These are phyloP conservation scores for Zygosaccharomyces rouxii DNA, from an alignment of 805 yeast species.

Conservation along the genomic window DNA sequence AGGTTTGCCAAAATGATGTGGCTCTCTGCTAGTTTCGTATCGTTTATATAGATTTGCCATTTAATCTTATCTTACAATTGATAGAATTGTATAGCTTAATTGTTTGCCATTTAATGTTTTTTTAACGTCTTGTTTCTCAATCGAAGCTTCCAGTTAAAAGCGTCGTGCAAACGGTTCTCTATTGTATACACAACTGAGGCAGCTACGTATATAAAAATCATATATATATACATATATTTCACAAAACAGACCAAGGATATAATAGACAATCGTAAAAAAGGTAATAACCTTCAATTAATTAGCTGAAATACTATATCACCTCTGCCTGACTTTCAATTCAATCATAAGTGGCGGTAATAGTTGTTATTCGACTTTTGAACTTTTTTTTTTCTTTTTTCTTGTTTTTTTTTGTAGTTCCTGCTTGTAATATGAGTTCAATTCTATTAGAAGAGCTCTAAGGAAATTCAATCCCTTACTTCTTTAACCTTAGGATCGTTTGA, in stretches of 20 bases:
- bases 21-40: not conserved
- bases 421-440: not conserved
- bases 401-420: not conserved
- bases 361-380: not conserved
- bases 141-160: no score
- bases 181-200: slow-evolving; percentile 3
- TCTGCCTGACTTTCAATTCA: slow-evolving; percentile 1
- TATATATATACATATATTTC: not conserved
- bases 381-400: not conserved
- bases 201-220: not conserved
- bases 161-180: not conserved
- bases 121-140: not conserved
- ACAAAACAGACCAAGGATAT: slow-evolving; percentile 4
- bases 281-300: slow-evolving; percentile 1
- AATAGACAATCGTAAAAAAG: not conserved
- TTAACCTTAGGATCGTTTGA: slow-evolving; percentile 14
- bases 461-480: slow-evolving; percentile 18
- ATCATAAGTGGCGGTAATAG: slow-evolving; percentile 1
- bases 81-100: not conserved
- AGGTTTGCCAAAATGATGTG: slow-evolving; percentile 52
- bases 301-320: not conserved
- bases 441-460: not conserved
- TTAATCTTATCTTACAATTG: not conserved
- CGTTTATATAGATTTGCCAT: not conserved
- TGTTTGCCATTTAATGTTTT: not conserved